phyloP scores from a whole-genome alignment of 1,284 basidiomycete genomes.

The Stygiomarasmius scandens region DNA sequence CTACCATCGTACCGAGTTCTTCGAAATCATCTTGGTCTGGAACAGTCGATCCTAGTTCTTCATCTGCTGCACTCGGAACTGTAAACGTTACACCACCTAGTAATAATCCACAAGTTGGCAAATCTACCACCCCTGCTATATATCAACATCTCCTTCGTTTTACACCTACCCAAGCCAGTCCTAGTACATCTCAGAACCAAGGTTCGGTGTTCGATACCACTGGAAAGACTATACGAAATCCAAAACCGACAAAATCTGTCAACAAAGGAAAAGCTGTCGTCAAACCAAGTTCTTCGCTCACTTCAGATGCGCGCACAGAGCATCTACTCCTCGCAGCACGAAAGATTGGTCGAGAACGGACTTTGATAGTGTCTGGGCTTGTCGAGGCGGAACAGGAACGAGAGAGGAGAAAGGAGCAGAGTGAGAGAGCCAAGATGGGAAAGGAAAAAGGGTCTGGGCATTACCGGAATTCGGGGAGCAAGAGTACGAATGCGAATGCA shows the following conservation, averaged over 20 bases:
- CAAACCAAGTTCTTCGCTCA: constrained; percentile 27
- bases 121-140: constrained; percentile 7
- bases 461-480: not conserved
- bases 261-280: constrained; percentile 15
- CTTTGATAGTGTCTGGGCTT: constrained; percentile 46
- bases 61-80: not conserved
- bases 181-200: not conserved
- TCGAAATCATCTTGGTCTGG: not conserved
- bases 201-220: not conserved
- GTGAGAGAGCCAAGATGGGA: constrained; percentile 34
- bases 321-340: constrained; percentile 61
- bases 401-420: constrained; percentile 21
- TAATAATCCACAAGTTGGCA: not conserved
- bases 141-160: constrained; percentile 11
- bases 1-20: not conserved
- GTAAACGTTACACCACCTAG: not conserved
- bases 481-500: not conserved
- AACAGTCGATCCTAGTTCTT: not conserved
- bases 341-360: constrained; percentile 56
- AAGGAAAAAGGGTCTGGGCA: constrained; percentile 24
- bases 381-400: constrained; percentile 36
- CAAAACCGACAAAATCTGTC: constrained; percentile 11
- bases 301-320: constrained; percentile 61
- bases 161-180: not conserved
- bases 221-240: constrained; percentile 13